These are phyloP conservation scores for Vararia minispora DNA, from an alignment of 768 basidiomycete genomes.

Conservation along the genomic window DNA sequence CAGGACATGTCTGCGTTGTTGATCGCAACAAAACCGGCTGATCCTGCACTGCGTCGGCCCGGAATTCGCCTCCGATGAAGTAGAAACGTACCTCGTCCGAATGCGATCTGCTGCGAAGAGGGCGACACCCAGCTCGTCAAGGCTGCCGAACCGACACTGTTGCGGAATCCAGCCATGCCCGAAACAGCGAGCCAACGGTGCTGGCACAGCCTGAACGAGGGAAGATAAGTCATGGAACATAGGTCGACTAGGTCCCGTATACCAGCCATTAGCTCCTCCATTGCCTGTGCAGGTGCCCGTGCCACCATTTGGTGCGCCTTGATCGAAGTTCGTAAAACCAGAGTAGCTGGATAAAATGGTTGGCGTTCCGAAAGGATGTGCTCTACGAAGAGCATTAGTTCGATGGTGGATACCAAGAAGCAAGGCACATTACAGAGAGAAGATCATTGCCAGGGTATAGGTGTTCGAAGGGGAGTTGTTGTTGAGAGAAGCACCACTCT, in stretches of 20 bases:
- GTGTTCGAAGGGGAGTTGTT: conserved; percentile 52
- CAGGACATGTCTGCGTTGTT: conserved; percentile 51
- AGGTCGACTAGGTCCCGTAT: too few relatives aligned
- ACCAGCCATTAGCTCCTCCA: conserved; percentile 44
- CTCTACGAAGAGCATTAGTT: conserved; percentile 14
- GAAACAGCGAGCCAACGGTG: conserved; percentile 46
- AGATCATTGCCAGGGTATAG: conserved; percentile 47
- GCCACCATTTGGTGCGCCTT: conserved; percentile 52
- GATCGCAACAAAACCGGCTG: conserved; percentile 52
- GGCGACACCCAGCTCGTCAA: conserved; percentile 51
- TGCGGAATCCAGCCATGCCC: conserved; percentile 53
- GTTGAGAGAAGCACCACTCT: conserved; percentile 45
- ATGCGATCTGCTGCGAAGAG: conserved; percentile 50
- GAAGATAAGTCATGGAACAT: too few relatives aligned
- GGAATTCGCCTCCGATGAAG: not conserved
- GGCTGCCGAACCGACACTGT: conserved; percentile 39
- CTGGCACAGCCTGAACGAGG: conserved; percentile 47
- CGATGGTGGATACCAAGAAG: not conserved
- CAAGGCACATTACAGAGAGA: conserved; percentile 33
- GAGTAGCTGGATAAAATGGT: conserved; percentile 49
- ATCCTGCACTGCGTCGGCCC: conserved; percentile 23
- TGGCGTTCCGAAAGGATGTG: conserved; percentile 57
- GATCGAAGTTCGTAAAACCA: conserved; percentile 37
- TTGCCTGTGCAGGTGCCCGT: conserved; percentile 38
- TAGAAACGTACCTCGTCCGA: conserved; percentile 39